Evolutionary conservation across 352 stramenopile genomes (phyloP).

Genomic region (Blastocystis sp.): DNA sequence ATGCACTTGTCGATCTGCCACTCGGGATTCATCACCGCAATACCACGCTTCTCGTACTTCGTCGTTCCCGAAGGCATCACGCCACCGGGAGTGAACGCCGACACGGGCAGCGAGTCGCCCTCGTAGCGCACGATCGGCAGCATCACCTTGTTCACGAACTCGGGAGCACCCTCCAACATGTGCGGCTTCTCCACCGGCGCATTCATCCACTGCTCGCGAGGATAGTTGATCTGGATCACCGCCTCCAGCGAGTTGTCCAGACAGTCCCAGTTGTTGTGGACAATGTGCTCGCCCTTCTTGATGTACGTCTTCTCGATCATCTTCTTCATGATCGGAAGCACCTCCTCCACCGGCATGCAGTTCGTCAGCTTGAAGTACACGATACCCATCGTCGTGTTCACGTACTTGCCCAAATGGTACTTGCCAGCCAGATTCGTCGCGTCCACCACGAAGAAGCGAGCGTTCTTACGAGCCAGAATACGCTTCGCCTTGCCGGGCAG

Average conservation of each 20-base stretch:
- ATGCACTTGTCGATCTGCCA: slow-evolving; percentile 60
- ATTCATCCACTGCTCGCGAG: slow-evolving; percentile 61
- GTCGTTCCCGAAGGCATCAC: slow-evolving; percentile 64
- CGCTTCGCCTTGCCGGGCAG: slow-evolving; percentile 64
- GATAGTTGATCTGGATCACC: slow-evolving; percentile 56
- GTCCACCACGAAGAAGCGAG: slow-evolving; percentile 60
- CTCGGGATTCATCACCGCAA: slow-evolving; percentile 24
- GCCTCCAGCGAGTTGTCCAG: slow-evolving; percentile 58
- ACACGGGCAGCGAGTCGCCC: slow-evolving; percentile 31
- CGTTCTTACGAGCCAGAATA: slow-evolving; percentile 61
- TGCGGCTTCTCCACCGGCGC: slow-evolving; percentile 62
- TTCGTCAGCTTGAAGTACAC: slow-evolving; percentile 64
- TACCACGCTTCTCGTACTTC: slow-evolving; percentile 62
- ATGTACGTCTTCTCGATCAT: slow-evolving; percentile 64
- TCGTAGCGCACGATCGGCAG: slow-evolving; percentile 56
- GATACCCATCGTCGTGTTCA: slow-evolving; percentile 66
- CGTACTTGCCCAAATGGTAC: slow-evolving; percentile 62
- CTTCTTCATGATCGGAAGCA: slow-evolving; percentile 62
- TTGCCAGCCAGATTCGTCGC: slow-evolving; percentile 61
- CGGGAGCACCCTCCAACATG: slow-evolving; percentile 58
- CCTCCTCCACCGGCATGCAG: slow-evolving; percentile 63
- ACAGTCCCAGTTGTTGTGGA: slow-evolving; percentile 64
- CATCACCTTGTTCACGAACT: slow-evolving; percentile 53
- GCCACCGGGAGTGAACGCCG: slow-evolving; percentile 61
- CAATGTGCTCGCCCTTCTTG: slow-evolving; percentile 65